These are phyloP conservation scores for Panaeolus cyanescens DNA, from an alignment of 768 basidiomycete species.

Conservation along the genomic window DNA sequence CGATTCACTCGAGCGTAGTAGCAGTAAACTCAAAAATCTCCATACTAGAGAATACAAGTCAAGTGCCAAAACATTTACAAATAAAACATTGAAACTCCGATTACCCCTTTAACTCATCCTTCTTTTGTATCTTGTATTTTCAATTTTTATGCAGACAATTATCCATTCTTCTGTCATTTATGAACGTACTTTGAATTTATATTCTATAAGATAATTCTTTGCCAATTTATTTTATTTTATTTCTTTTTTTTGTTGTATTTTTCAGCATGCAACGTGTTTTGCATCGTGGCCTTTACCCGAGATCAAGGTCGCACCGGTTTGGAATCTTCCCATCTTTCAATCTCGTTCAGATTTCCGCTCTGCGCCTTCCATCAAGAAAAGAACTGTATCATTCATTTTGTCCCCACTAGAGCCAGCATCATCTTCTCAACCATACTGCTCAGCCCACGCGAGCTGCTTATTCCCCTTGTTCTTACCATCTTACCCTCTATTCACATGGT, in stretches of 20 bases:
- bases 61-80: neutral
- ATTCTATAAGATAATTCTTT: neutral
- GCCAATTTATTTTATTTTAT: neutral
- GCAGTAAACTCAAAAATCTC: neutral
- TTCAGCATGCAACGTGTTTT: conserved; percentile 36
- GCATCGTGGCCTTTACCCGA: conserved; percentile 33
- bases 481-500: neutral
- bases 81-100: conserved; percentile 4
- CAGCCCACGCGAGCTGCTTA: neutral
- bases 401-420: neutral
- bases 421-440: neutral
- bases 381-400: conserved; percentile 8
- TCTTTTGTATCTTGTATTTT: neutral
- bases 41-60: neutral
- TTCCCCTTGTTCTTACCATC: neutral
- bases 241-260: neutral
- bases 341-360: neutral
- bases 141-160: neutral
- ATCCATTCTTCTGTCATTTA: neutral
- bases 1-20: conserved; percentile 9
- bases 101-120: neutral
- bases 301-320: conserved; percentile 5
- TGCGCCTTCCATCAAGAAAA: neutral
- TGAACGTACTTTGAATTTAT: neutral
- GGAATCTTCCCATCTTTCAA: conserved; percentile 1